Evolutionary conservation across 768 basidiomycete genomes (phyloP), one percentile per base, ranked within the genome.

Genomic region (Pisolithus sp.): DNA sequence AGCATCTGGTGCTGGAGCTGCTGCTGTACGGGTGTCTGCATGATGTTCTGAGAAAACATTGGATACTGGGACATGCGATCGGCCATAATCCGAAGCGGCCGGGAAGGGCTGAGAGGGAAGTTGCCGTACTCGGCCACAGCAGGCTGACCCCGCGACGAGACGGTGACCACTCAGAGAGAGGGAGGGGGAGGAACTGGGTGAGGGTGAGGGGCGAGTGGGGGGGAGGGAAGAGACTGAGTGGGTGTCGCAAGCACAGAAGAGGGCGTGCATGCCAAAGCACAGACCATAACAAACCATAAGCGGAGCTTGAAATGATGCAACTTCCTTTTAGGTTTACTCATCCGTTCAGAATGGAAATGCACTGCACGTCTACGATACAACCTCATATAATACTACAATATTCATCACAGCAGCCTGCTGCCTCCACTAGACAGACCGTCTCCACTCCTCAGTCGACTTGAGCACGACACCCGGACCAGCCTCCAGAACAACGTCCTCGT

Each of bases 401-500:
- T 24, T 24, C 23, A 5, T 13, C 34, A 34, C 13, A 34, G 34
- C 34, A 34, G 34, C 34, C 34, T 13, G 40, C 40, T 41, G 40
- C 40, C 53, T 20, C 50, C 50, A 55, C 60, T 24, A 56, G 48
- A 52, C 31, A 56, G 58, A 65, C 57, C 57, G 54, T 52, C 50
- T 46, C 47, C 49, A 59, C 23, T 62, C 66, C 23, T 59, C 49
- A 36, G 57, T 36, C 39, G 56, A 57, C 60, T 78, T 77, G 26
- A 75, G 63, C n/a, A 75, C 62, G 38, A 79, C 65, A n/a, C 79
- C 76, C 4, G 87, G 86, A 1, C 87, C 87, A 18, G 84, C 78
- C 68, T 88, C 87, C 59, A 89, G 69, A 59, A 89, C 85, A 21
- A 89, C 67, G 57, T 89, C 86, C 18, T 76, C 80, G 57, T 88